phyloP scores from a whole-genome alignment of 2,329 filamentous ascomycete genomes.

The Fusarium zealandicum region DNA sequence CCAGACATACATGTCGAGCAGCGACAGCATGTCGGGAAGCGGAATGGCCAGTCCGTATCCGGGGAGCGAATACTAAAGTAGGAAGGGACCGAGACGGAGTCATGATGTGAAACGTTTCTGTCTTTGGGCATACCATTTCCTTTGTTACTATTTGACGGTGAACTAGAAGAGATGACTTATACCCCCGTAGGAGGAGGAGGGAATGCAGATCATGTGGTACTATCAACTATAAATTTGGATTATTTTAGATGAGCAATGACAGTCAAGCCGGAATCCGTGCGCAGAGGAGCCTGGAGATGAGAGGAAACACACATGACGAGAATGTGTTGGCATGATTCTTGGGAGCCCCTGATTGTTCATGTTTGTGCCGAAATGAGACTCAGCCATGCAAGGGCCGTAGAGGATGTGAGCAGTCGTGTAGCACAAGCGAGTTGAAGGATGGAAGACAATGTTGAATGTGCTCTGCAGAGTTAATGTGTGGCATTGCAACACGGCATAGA shows the following conservation, averaged over 20 bases:
- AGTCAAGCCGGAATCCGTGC: neutral
- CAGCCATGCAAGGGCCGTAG: neutral
- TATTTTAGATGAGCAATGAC: slow-evolving; percentile 27
- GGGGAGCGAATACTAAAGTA: slow-evolving; percentile 43
- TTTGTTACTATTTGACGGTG: slow-evolving; percentile 41
- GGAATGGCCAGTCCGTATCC: slow-evolving; percentile 47
- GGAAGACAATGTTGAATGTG: neutral
- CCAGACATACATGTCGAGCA: slow-evolving; percentile 69
- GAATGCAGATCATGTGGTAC: slow-evolving; percentile 35
- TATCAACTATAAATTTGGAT: slow-evolving; percentile 34
- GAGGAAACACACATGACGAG: too few relatives aligned
- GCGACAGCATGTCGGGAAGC: slow-evolving; percentile 51
- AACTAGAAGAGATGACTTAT: slow-evolving; percentile 44
- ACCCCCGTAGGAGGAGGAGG: slow-evolving; percentile 40
- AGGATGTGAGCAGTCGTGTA: slow-evolving; percentile 1
- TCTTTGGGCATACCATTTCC: slow-evolving; percentile 38
- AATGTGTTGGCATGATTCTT: too few relatives aligned
- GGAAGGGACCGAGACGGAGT: slow-evolving; percentile 26
- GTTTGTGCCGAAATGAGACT: neutral
- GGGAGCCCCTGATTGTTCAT: neutral
- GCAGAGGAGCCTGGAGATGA: too few relatives aligned
- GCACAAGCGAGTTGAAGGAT: neutral
- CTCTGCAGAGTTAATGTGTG: slow-evolving; percentile 12
- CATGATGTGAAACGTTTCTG: slow-evolving; percentile 42
- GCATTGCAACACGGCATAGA: slow-evolving; percentile 13